Evolutionary conservation across 75 land plant genomes (phyloP).

Genomic region (Gnetum montanum): DNA sequence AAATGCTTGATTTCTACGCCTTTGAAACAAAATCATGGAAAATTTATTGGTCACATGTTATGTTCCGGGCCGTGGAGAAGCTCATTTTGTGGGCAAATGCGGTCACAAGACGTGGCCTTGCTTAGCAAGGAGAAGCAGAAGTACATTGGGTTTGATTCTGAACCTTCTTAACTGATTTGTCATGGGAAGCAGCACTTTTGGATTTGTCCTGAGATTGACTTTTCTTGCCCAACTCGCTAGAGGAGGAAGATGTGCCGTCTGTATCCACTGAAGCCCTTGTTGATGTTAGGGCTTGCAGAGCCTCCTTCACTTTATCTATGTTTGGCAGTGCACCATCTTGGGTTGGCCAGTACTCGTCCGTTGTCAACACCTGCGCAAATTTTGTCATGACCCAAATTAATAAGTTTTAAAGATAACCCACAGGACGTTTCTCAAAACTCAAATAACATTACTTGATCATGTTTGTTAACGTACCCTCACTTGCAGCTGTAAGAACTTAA

Average conservation of each 20-base stretch:
- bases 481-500: constrained; percentile 82
- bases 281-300: constrained; percentile 26
- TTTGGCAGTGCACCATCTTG: constrained; percentile 45
- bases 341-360: constrained; percentile 76
- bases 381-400: background rate
- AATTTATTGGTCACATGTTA: no score
- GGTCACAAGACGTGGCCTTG: background rate
- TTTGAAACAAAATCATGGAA: no score
- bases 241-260: no score
- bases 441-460: background rate
- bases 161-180: background rate
- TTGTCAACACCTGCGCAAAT: constrained; percentile 43
- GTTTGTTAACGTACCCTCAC: constrained; percentile 46
- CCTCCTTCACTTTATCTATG: constrained; percentile 47
- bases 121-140: background rate
- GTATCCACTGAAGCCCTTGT: background rate
- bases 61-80: no score
- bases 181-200: background rate
- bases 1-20: no score
- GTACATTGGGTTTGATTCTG: background rate
- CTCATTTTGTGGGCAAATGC: background rate
- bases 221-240: background rate
- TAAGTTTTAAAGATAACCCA: background rate
- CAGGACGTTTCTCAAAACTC: background rate
- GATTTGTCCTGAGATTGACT: background rate